Evolutionary conservation across 176 grass and related monocot genomes (phyloP).

Genomic region (Zea mays): DNA sequence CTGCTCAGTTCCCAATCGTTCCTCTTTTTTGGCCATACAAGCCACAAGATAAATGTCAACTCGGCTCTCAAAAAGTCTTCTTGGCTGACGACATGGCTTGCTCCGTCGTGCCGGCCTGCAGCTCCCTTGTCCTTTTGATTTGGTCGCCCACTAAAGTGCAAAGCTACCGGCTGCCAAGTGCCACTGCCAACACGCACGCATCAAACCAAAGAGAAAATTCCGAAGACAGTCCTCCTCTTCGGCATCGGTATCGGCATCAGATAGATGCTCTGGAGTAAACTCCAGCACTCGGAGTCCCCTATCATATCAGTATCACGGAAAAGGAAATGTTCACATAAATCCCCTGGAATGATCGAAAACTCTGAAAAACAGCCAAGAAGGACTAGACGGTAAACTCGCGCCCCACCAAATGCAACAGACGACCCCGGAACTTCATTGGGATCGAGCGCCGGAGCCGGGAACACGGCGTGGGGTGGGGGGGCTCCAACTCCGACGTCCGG

Average conservation of each 20-base stretch:
- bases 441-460: background rate
- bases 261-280: slow-evolving; percentile 24
- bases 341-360: background rate
- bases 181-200: background rate
- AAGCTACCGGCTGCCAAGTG: background rate
- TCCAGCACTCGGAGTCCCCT: background rate
- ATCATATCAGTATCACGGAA: background rate
- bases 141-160: slow-evolving; percentile 46
- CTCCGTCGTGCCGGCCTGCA: background rate
- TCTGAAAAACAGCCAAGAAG: background rate
- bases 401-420: background rate
- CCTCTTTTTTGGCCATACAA: background rate
- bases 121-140: background rate
- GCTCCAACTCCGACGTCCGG: slow-evolving; percentile 40
- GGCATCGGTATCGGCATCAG: background rate
- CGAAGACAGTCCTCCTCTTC: background rate
- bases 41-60: background rate
- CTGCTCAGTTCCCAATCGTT: too few relatives aligned
- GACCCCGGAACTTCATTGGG: background rate
- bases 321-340: background rate
- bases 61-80: slow-evolving; percentile 9
- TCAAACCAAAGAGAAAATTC: background rate
- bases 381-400: background rate
- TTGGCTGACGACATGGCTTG: background rate
- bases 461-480: slow-evolving; percentile 33